Evolutionary conservation across 1,284 basidiomycete species (phyloP).

Genomic region (Porodaedalea pini): DNA sequence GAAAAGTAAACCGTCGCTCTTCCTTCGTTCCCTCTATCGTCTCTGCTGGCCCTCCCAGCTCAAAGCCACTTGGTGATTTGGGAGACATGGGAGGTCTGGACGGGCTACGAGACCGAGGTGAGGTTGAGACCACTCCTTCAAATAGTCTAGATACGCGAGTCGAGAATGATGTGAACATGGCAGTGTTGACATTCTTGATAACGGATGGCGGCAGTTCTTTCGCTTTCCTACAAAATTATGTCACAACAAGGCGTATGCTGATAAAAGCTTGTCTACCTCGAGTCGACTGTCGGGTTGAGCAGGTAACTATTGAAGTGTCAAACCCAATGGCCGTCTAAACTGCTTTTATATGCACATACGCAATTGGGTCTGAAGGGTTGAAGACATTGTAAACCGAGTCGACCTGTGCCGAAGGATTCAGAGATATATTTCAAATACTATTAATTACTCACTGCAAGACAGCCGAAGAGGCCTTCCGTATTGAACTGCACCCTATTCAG

Average conservation of each 20-base stretch:
- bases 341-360: slow-evolving; percentile 24
- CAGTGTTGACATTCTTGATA: slow-evolving; percentile 40
- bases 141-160: slow-evolving; percentile 26
- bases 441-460: slow-evolving; percentile 36
- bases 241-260: not conserved
- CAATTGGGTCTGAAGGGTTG: slow-evolving; percentile 47
- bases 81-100: slow-evolving; percentile 19
- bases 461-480: slow-evolving; percentile 44
- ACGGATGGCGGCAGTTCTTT: slow-evolving; percentile 36
- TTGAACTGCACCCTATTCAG: slow-evolving; percentile 32
- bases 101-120: slow-evolving; percentile 18
- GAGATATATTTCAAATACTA: not conserved
- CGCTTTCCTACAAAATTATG: slow-evolving; percentile 27
- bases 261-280: slow-evolving; percentile 26
- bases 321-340: not conserved
- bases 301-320: slow-evolving; percentile 26
- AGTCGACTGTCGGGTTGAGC: slow-evolving; percentile 34
- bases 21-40: slow-evolving; percentile 26
- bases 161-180: slow-evolving; percentile 33
- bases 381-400: slow-evolving; percentile 48
- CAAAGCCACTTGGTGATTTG: slow-evolving; percentile 22
- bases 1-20: slow-evolving; percentile 27
- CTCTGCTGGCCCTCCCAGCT: slow-evolving; percentile 22
- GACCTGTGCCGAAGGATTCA: slow-evolving; percentile 22
- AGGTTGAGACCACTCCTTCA: slow-evolving; percentile 22